These are phyloP conservation scores for Rosa hybrid DNA, from an alignment of 331 rosid genomes.

Conservation along the genomic window DNA sequence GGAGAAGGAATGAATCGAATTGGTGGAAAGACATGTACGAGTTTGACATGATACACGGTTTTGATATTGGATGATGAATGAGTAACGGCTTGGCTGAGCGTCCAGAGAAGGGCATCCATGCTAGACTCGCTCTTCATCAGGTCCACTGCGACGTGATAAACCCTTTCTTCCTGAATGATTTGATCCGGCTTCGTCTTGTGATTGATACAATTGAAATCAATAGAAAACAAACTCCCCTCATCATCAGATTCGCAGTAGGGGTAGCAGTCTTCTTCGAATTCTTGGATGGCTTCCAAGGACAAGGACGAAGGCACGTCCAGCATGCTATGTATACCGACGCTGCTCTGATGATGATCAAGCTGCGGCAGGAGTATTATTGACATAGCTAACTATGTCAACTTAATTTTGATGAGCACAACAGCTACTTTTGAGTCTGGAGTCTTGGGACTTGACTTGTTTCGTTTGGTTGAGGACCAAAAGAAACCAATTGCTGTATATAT, in stretches of 20 bases:
- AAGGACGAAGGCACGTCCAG: neutral
- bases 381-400: neutral
- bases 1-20: conserved; percentile 33
- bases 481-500: neutral
- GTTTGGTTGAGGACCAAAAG: neutral
- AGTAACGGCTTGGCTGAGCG: conserved; percentile 20
- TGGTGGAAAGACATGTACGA: conserved; percentile 37
- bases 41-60: neutral
- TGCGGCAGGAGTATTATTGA: neutral
- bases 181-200: neutral
- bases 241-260: neutral
- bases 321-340: neutral
- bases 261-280: conserved; percentile 25
- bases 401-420: neutral
- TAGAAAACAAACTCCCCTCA: conserved; percentile 51
- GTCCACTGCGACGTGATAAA: conserved; percentile 32
- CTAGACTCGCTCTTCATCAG: conserved; percentile 27
- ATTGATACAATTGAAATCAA: conserved; percentile 28
- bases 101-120: conserved; percentile 39
- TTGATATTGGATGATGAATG: conserved; percentile 10
- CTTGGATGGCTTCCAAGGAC: conserved; percentile 27
- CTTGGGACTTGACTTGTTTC: neutral
- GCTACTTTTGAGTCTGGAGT: neutral
- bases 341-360: conserved; percentile 4
- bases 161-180: neutral